A percentile compares a stretch with the other conserved stretches of the same genome.
phyloP scores from a whole-genome alignment of 352 stramenopile species.

The Phytophthora litchii region DNA sequence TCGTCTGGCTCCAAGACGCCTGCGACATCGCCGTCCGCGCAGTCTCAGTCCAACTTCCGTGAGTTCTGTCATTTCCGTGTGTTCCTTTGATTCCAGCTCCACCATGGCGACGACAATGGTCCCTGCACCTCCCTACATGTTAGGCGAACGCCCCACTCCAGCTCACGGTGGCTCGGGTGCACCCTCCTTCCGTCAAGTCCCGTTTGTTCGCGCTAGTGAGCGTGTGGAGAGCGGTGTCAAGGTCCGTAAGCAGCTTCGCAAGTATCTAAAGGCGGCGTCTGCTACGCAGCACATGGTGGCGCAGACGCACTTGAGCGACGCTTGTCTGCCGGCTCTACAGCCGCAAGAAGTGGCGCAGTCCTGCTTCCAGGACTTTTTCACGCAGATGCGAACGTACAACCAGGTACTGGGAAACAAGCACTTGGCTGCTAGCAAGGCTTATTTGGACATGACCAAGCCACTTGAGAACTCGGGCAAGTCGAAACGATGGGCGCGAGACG shows the following conservation, averaged over 20 bases:
- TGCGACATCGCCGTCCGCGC: slow-evolving; percentile 18
- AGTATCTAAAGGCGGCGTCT: slow-evolving; percentile 83
- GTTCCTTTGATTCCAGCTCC: slow-evolving; percentile 12
- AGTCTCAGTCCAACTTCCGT: slow-evolving; percentile 23
- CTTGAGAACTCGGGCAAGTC: slow-evolving; percentile 79
- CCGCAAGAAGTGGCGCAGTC: slow-evolving; percentile 83
- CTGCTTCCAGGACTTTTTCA: slow-evolving; percentile 81
- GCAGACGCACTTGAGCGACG: slow-evolving; percentile 81
- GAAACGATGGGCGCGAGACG: slow-evolving; percentile 74
- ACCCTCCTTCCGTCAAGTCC: slow-evolving; percentile 76
- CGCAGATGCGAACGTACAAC: slow-evolving; percentile 82
- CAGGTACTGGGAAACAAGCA: slow-evolving; percentile 78
- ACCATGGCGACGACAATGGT: slow-evolving; percentile 43
- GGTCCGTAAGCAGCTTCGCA: slow-evolving; percentile 82
- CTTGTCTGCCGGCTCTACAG: slow-evolving; percentile 74
- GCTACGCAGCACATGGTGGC: slow-evolving; percentile 81
- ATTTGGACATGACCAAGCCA: slow-evolving; percentile 76
- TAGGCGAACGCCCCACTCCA: slow-evolving; percentile 73
- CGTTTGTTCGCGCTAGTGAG: slow-evolving; percentile 79
- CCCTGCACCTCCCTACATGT: slow-evolving; percentile 75
- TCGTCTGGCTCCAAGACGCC: slow-evolving; percentile 15
- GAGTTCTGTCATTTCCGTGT: slow-evolving; percentile 2
- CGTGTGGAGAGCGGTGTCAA: slow-evolving; percentile 83
- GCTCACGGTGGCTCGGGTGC: slow-evolving; percentile 55
- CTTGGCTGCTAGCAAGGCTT: slow-evolving; percentile 75